Evolutionary conservation across 2,329 filamentous ascomycete genomes (phyloP).

Genomic region (Fusarium pseudoanthophilum): DNA sequence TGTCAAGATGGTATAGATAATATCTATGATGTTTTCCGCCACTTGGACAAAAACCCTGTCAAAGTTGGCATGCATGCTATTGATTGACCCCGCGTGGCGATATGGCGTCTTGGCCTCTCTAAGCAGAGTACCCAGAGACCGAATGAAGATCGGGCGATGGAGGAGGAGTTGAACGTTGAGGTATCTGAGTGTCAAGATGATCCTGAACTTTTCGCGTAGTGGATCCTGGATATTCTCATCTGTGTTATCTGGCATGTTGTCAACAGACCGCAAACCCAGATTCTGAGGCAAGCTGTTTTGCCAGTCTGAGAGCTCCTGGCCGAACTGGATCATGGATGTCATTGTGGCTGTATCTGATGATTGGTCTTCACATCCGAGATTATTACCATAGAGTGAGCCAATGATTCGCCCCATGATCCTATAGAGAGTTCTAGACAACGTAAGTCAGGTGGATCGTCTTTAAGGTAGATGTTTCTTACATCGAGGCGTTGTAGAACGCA

Average conservation of each 20-base stretch:
- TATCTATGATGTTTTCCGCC: slow-evolving; percentile 17
- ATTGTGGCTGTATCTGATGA: slow-evolving; percentile 5
- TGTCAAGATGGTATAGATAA: slow-evolving; percentile 12
- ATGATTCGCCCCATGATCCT: slow-evolving; percentile 23
- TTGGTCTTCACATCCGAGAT: slow-evolving; percentile 21
- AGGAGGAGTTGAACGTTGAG: slow-evolving; percentile 6
- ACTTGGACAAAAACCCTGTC: slow-evolving; percentile 2
- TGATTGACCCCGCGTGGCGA: background rate
- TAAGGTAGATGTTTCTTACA: background rate
- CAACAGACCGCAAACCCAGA: background rate
- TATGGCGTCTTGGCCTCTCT: background rate
- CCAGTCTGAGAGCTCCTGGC: slow-evolving; percentile 32
- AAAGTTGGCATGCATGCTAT: slow-evolving; percentile 22
- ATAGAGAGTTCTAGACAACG: slow-evolving; percentile 8
- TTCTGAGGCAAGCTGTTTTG: background rate
- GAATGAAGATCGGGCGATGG: background rate
- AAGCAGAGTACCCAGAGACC: background rate
- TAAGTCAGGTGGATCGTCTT: background rate
- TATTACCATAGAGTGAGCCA: slow-evolving; percentile 18
- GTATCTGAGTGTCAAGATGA: background rate
- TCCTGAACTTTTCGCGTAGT: background rate
- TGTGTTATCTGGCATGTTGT: background rate
- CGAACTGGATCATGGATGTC: slow-evolving; percentile 17
- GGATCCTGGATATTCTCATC: background rate
- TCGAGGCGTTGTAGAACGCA: slow-evolving; percentile 24